Evolutionary conservation across 352 stramenopile species (phyloP).

Genomic region (Phytophthora macrochlamydospora): DNA sequence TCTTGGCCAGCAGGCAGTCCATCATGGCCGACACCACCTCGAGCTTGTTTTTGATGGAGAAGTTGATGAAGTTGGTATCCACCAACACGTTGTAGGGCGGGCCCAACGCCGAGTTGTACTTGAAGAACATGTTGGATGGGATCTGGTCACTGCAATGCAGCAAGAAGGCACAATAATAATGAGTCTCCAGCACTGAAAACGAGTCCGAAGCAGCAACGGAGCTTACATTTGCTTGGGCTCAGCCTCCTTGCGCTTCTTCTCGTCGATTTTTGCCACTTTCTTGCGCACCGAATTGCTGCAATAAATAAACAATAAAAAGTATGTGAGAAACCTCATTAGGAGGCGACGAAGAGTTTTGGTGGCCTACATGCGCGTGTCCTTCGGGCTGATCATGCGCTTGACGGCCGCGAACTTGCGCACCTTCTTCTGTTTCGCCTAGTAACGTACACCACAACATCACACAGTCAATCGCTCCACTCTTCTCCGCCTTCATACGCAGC

Average conservation of each 20-base stretch:
- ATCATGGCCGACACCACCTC: conserved; percentile 99
- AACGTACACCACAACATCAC: conserved; percentile 1
- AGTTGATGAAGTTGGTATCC: conserved; percentile 99
- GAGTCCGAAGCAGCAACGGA: neutral
- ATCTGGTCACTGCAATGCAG: conserved; percentile 89
- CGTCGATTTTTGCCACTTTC: conserved; percentile 71
- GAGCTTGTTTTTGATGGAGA: conserved; percentile 99
- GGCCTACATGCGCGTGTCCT: conserved; percentile 96
- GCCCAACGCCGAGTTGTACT: conserved; percentile 99
- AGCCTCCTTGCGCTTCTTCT: conserved; percentile 91
- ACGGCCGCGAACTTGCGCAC: conserved; percentile 97
- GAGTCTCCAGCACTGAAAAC: conserved; percentile 2
- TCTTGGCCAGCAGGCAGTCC: conserved; percentile 99
- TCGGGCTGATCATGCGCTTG: conserved; percentile 98
- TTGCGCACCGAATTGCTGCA: conserved; percentile 82
- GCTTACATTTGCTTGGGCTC: conserved; percentile 94
- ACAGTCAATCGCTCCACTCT: neutral
- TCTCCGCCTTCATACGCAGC: neutral
- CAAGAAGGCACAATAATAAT: conserved; percentile 18
- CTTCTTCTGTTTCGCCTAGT: conserved; percentile 97
- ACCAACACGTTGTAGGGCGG: conserved; percentile 99
- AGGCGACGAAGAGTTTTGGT: neutral
- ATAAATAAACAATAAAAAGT: neutral
- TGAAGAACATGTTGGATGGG: conserved; percentile 99
- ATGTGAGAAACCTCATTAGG: neutral